Evolutionary conservation across 2,329 filamentous ascomycete genomes (phyloP).

Genomic region (Phoma sp.): DNA sequence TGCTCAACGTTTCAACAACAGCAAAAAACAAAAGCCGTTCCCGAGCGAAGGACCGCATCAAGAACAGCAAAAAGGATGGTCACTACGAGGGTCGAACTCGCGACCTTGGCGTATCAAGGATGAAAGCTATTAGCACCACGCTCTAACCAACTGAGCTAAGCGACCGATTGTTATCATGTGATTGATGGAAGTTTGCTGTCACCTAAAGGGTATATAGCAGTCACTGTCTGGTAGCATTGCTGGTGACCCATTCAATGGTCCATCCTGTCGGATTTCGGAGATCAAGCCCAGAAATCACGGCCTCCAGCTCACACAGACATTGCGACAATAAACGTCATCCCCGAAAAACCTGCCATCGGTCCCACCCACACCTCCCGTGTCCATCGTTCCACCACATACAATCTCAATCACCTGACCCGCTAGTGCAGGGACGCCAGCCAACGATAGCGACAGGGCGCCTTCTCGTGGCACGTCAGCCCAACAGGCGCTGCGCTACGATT

Average conservation of each 20-base stretch:
- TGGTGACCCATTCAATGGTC: no score
- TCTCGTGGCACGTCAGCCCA: slow-evolving; percentile 15
- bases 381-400: slow-evolving; percentile 15
- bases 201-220: no score
- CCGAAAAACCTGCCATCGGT: slow-evolving; percentile 4
- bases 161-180: slow-evolving; percentile 8
- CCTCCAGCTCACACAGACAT: no score
- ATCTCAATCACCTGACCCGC: slow-evolving; percentile 18
- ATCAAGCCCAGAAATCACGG: no score
- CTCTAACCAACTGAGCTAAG: slow-evolving; percentile 26
- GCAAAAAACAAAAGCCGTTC: neutral
- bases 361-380: slow-evolving; percentile 10
- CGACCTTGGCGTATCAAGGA: slow-evolving; percentile 23
- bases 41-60: no score
- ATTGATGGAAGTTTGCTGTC: neutral
- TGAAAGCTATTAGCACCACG: slow-evolving; percentile 23
- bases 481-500: slow-evolving; percentile 12
- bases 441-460: slow-evolving; percentile 14
- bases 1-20: neutral
- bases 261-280: no score
- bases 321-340: no score
- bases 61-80: slow-evolving; percentile 9
- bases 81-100: slow-evolving; percentile 25
- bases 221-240: no score
- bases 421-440: slow-evolving; percentile 18